Evolutionary conservation across 768 basidiomycete species (phyloP), one percentile per base, ranked within the genome.

Genomic region (Russula sp.): DNA sequence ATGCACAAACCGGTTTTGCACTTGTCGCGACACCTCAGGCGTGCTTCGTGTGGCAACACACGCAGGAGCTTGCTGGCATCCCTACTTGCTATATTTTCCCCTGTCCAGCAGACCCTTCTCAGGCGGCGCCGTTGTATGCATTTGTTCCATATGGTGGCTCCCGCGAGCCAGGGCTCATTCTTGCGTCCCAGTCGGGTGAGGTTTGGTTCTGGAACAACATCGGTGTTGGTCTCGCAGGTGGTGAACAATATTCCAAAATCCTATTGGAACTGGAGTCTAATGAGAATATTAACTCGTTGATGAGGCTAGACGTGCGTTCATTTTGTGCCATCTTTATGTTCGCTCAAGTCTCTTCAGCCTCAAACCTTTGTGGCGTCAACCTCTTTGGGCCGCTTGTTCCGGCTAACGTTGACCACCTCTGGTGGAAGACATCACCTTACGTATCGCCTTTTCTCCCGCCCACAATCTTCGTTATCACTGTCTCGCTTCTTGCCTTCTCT

Each of bases 181-280:
- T 95, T 56, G 75, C 91, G 55, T 88, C 88, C 8, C 75, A 82
- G 6, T 75, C 80, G 0, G 94, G 94, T 4, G 78, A 85, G 66
- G 75, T 92, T 59, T 84, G 90, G 42, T 90, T 91, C 72, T 98
- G 94, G 94, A 87, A 94, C 60, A 88, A 86, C 63, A 87, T 95
- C 48, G 86, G 86, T 4, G 89, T 87, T 62, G 90, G 90, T 16
- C 81, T 93, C 14, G 88, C 91, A 2, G 90, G 91, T 13, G 90
- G 89, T 9, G 82, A 88, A 42, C 84, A 84, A 64, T 88, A 79
- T 69, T 78, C 79, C 10, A 79, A 80, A 32, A 75, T 79, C 4
- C 68, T 78, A 10, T 67, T 89, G 55, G 76, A 79, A 22, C 72
- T 90, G 51, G 75, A 75, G 34, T 66, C 76, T 4, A 81, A 79